Base-by-base conservation (phyloP, 305 asterid species). In the Fraxinus velutina region DNA sequence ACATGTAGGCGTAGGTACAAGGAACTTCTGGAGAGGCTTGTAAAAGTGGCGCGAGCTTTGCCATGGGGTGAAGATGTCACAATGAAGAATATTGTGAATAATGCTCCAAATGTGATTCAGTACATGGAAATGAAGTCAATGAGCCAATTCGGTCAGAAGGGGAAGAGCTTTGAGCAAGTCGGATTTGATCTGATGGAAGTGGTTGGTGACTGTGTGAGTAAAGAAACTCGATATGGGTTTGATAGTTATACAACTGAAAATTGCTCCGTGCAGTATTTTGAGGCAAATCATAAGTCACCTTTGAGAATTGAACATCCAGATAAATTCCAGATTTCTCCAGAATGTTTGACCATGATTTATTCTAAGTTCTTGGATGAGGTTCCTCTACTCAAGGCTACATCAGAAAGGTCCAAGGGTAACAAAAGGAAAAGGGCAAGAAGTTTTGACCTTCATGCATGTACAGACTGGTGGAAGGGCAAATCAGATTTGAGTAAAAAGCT, bases 381-480 rank as follows among this genome's bases (percentile, higher is more conserved):
- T 79, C 87, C 91, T 80, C 17, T 44, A 13, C 86, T 81, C 42
- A 87, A 86, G 80, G 84, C 84, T 8, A 80, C 50, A n/a, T 82
- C 66, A 8, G 85, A 82, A 82, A 78, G 47, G 29, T 88, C 77
- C 50, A 22, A 66, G 5, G 71, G 27, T 42, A 85, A 83, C 75
- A 86, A 72, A 72, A 82, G 83, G 84, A 85, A 74, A 80, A 57
- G 78, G 70, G 73, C 15, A 79, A 83, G 75, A 78, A 77, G 29
- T 5, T 64, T 77, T 24, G 92, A 82, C 84, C 76, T 89, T 5
- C 75, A 55, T 76, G 80, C 73, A 9, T 90, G 88, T 79, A 64
- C 82, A 13, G 97, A 93, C n/a, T 93, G 97, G 97, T 93, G 98
- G 98, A 84, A 81, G 24, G 97, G 98, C 17, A 83, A 92, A 82